These are phyloP conservation scores for Pichia insulana DNA, from an alignment of 805 yeast species.

Conservation along the genomic window DNA sequence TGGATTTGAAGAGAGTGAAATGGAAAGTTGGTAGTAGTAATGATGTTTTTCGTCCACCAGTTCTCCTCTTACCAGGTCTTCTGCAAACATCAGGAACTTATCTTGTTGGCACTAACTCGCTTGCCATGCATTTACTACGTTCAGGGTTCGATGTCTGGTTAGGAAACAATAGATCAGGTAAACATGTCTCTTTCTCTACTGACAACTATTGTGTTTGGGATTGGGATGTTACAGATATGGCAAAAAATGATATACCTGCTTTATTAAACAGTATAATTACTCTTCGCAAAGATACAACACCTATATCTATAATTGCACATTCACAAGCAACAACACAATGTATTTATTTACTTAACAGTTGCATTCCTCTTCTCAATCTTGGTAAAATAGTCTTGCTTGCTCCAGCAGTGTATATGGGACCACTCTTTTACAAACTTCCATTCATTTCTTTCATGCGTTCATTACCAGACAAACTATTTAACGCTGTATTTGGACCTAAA, in stretches of 20 bases:
- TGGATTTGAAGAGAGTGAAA: slow-evolving; percentile 50
- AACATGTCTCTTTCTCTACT: slow-evolving; percentile 42
- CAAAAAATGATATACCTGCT: slow-evolving; percentile 66
- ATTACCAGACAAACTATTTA: slow-evolving; percentile 36
- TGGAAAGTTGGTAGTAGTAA: slow-evolving; percentile 41
- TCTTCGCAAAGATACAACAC: slow-evolving; percentile 28
- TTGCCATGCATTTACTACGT: slow-evolving; percentile 47
- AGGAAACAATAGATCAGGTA: slow-evolving; percentile 84
- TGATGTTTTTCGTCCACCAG: slow-evolving; percentile 34
- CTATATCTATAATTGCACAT: slow-evolving; percentile 63
- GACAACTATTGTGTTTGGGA: slow-evolving; percentile 66
- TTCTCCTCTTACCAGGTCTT: slow-evolving; percentile 77
- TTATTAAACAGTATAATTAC: slow-evolving; percentile 45
- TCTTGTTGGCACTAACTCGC: slow-evolving; percentile 71
- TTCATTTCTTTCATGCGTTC: slow-evolving; percentile 57
- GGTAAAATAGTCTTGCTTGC: slow-evolving; percentile 70
- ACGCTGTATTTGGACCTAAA: slow-evolving; percentile 61
- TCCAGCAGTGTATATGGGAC: slow-evolving; percentile 89
- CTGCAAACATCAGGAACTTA: slow-evolving; percentile 82
- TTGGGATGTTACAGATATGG: slow-evolving; percentile 88
- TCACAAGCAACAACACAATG: slow-evolving; percentile 92
- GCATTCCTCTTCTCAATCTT: too few species aligned
- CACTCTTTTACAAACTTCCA: slow-evolving; percentile 49
- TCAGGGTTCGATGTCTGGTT: slow-evolving; percentile 81
- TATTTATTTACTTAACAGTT: too few species aligned